A percentile compares a stretch with the other conserved stretches of the same genome.
These are phyloP conservation scores for Mrakia frigida DNA, from an alignment of 768 basidiomycete species.

Conservation along the genomic window DNA sequence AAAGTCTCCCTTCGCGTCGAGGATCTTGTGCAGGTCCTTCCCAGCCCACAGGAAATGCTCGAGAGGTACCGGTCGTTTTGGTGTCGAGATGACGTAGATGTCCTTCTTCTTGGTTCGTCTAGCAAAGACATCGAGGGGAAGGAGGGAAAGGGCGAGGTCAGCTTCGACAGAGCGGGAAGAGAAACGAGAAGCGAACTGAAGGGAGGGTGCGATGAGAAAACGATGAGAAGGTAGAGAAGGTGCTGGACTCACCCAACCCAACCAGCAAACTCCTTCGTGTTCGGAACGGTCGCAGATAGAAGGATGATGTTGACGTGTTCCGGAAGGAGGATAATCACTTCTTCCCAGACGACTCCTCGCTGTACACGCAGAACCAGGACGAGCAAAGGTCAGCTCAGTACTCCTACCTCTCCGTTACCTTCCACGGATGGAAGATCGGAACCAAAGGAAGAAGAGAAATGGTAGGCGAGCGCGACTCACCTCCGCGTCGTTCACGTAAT, in stretches of 20 bases:
- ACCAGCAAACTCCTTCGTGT: conserved; percentile 95
- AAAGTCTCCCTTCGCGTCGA: conserved; percentile 73
- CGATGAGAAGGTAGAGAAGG: not conserved
- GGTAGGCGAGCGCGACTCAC: no score
- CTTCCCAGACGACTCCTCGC: conserved; percentile 99
- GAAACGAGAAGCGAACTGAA: not conserved
- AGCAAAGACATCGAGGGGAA: no score
- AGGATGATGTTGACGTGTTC: conserved; percentile 98
- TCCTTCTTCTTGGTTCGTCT: conserved; percentile 99
- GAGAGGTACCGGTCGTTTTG: conserved; percentile 90
- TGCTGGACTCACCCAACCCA: conserved; percentile 82
- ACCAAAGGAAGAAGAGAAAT: no score
- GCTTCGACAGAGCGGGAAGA: not conserved
- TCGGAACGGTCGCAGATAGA: conserved; percentile 94
- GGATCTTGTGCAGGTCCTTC: conserved; percentile 87
- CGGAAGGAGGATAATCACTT: conserved; percentile 99
- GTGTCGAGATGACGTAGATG: conserved; percentile 96
- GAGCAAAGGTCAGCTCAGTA: no score
- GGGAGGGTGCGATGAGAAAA: not conserved
- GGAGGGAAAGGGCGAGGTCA: conserved; percentile 27
- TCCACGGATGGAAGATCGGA: no score
- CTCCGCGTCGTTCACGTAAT: conserved; percentile 99
- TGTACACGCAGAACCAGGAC: no score
- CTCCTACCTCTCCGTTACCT: no score
- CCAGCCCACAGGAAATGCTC: conserved; percentile 96